Evolutionary conservation across 768 basidiomycete genomes (phyloP), one percentile per base, ranked within the genome.

Genomic region (Mycena floridula): DNA sequence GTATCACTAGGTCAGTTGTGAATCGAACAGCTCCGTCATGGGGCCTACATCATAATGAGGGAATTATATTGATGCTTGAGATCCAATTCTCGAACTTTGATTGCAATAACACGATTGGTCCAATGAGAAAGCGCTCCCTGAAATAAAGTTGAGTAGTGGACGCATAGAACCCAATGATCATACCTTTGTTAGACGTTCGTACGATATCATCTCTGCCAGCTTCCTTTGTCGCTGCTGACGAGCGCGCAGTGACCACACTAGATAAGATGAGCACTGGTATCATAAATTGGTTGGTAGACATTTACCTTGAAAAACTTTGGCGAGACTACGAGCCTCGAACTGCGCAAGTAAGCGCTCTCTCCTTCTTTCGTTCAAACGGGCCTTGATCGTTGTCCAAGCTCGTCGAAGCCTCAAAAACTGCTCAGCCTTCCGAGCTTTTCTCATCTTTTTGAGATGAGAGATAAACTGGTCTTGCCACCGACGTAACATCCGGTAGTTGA

Each of bases 21-120:
- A n/a, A n/a, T n/a, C n/a, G n/a, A n/a, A n/a, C n/a, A n/a, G n/a
- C n/a, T n/a, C n/a, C n/a, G n/a, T n/a, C n/a, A n/a, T n/a, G n/a
- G n/a, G n/a, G n/a, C n/a, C n/a, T n/a, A n/a, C n/a, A n/a, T n/a
- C n/a, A n/a, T n/a, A n/a, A n/a, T n/a, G n/a, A n/a, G n/a, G n/a
- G n/a, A n/a, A n/a, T n/a, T n/a, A n/a, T 64, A 63, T 44, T 66
- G 69, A 46, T 83, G 79, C 7, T 64, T 61, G 16, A 78, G 70
- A 37, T 85, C 77, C n/a, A 87, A 57, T 58, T 89, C 86, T 24
- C 81, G 76, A 42, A 80, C 70, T 56, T 89, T 91, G 40, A 86
- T 60, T 39, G 79, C 79, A 46, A 89, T 83, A 7, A 88, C 81
- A 5, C 77, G 74, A 51, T 81, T 79, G 7, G 79, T 87, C 89